These are phyloP conservation scores for Entomortierella beljakovae DNA, from an alignment of 192 early-diverging fungal genomes.

Conservation along the genomic window DNA sequence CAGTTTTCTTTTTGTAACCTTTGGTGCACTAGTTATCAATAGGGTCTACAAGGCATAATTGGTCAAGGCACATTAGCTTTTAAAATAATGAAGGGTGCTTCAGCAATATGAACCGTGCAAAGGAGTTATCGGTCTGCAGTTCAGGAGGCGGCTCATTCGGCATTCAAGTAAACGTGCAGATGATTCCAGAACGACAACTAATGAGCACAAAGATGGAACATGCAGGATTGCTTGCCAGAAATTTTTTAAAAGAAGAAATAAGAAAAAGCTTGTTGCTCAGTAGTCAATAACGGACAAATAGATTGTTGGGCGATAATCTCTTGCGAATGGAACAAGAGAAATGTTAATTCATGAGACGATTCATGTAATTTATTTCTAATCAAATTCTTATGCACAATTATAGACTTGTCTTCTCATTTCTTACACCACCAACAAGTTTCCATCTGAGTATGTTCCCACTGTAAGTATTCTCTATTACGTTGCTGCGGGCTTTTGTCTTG, in stretches of 20 bases:
- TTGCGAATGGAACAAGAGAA: background rate
- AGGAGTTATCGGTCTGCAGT: background rate
- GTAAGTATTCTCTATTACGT: conserved; percentile 60
- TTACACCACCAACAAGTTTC: conserved; percentile 97
- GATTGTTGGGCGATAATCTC: background rate
- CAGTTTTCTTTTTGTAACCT: background rate
- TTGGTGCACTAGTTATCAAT: background rate
- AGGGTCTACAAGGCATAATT: background rate
- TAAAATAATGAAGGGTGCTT: background rate
- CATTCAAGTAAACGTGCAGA: conserved; percentile 14
- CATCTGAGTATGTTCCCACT: conserved; percentile 96
- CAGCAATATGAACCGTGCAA: background rate
- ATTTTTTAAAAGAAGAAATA: background rate
- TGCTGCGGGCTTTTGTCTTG: no score
- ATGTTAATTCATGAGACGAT: no score
- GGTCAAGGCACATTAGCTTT: background rate
- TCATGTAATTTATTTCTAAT: no score
- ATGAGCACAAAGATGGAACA: conserved; percentile 7
- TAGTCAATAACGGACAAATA: background rate
- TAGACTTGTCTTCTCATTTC: conserved; percentile 95
- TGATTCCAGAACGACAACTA: conserved; percentile 14
- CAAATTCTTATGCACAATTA: background rate
- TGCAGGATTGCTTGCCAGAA: background rate
- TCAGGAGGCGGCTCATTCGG: conserved; percentile 26
- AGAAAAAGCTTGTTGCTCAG: background rate